Evolutionary conservation across 176 grass and related monocot species (phyloP).

Genomic region (Oryza glumipatula): DNA sequence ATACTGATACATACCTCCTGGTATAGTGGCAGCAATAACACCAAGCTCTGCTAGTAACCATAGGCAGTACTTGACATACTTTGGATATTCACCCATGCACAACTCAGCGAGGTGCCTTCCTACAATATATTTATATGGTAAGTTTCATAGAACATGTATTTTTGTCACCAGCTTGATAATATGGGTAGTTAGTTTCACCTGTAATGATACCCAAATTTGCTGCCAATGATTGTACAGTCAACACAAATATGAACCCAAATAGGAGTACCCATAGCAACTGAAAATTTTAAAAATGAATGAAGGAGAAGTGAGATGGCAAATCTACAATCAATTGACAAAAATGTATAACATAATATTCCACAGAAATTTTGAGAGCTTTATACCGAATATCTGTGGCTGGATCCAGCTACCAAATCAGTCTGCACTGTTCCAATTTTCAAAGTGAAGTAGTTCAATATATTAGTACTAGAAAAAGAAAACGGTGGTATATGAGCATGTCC

Average conservation of each 20-base stretch:
- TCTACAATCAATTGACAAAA: background rate
- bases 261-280: conserved; percentile 86
- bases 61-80: conserved; percentile 60
- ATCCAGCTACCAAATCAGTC: conserved; percentile 78
- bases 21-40: conserved; percentile 79
- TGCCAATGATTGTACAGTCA: conserved; percentile 80
- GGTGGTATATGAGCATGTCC: background rate
- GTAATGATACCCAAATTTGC: conserved; percentile 77
- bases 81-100: conserved; percentile 74
- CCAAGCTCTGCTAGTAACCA: conserved; percentile 70
- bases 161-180: background rate
- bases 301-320: background rate
- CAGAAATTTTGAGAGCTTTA: background rate
- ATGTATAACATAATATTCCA: background rate
- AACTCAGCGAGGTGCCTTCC: conserved; percentile 78
- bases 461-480: background rate
- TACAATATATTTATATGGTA: conserved; percentile 37
- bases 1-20: conserved; percentile 55
- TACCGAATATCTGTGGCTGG: conserved; percentile 84
- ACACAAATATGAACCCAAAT: conserved; percentile 69
- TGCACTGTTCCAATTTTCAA: conserved; percentile 59
- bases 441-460: background rate
- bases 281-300: background rate
- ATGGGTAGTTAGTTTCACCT: conserved; percentile 49
- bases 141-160: conserved; percentile 20